Conservation (phyloP, 805 yeast genomes). For the Candida ulmi region DNA sequence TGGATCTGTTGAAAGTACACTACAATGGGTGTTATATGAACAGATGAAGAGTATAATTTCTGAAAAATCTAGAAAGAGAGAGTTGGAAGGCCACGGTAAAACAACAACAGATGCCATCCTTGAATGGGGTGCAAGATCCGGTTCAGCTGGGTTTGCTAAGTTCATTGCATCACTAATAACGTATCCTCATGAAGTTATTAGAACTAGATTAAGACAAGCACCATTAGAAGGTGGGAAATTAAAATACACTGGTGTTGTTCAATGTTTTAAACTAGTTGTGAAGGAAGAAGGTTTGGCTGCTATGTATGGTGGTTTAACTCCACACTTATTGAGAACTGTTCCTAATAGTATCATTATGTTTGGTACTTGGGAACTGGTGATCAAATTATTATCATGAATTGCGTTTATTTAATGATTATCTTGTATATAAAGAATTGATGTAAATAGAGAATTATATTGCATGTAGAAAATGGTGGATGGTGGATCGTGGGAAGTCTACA, state of each 20-base stretch:
- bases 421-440: not conserved
- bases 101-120: conserved; percentile 55
- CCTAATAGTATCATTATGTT: conserved; percentile 98
- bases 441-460: not conserved
- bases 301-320: conserved; percentile 97
- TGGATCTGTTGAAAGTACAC: conserved; percentile 87
- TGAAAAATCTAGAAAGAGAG: conserved; percentile 40
- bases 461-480: too few relatives aligned
- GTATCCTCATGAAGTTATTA: conserved; percentile 95
- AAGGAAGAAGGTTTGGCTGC: conserved; percentile 90
- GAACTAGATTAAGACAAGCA: conserved; percentile 93
- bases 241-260: conserved; percentile 85
- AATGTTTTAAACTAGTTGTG: conserved; percentile 78
- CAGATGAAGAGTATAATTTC: conserved; percentile 77
- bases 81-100: conserved; percentile 25
- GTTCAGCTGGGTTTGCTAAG: conserved; percentile 96
- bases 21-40: conserved; percentile 96
- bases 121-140: conserved; percentile 95
- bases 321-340: conserved; percentile 93
- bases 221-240: conserved; percentile 76
- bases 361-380: conserved; percentile 95
- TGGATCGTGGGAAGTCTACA: too few relatives aligned
- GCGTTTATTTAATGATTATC: not conserved
- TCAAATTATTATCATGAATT: conserved; percentile 42
- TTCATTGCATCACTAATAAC: conserved; percentile 88